Evolutionary conservation across 495 filamentous ascomycete species (phyloP), one percentile per base, ranked within the genome.

Genomic region (Daldinia loculata): DNA sequence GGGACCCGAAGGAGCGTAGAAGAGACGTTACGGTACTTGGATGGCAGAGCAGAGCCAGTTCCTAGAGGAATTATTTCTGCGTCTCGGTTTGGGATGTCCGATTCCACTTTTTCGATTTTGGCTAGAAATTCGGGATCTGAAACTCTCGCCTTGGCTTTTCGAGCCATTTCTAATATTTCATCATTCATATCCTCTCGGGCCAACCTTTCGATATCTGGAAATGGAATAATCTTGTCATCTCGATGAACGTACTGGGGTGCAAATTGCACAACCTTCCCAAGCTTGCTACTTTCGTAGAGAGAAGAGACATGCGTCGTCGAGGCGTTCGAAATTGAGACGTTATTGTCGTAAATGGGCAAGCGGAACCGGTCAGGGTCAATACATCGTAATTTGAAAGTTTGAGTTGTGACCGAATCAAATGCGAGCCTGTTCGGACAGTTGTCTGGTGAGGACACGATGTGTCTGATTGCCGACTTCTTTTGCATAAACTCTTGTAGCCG

Each of bases 21-120:
- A 27, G 93, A 97, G 43, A 98, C 95, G 77, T 98, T 99, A 61
- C 95, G 91, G 78, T 97, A 94, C 78, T 94, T 95, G 52, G 93
- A 95, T 4, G 95, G 96, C 15, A 89, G 67, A 11, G 93, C 90
- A 3, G 94, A 97, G 9, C 95, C 95, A 3, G 95, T 99, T 2
- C 95, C 95, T 5, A 99, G 86, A 0, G 93, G 84, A 62, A 93
- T 89, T 60, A 99, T 86, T 72, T 98, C 95, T 7, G 89, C 88
- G 72, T 97, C 89, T 43, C 84, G 82, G 61, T 89, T 85, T 15
- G 90, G 90, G 17, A 94, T 84, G 63, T 86, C 83, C 22, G 85
- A 74, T 66, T 89, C 80, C 0, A 72, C 75, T 61, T 83, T 66
- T 9, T 80, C 80, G 27, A 82, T 78, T 56, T 66, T 76, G 4